Evolutionary conservation across 2,329 filamentous ascomycete genomes (phyloP).

Genomic region (Colletotrichum tofieldiae): DNA sequence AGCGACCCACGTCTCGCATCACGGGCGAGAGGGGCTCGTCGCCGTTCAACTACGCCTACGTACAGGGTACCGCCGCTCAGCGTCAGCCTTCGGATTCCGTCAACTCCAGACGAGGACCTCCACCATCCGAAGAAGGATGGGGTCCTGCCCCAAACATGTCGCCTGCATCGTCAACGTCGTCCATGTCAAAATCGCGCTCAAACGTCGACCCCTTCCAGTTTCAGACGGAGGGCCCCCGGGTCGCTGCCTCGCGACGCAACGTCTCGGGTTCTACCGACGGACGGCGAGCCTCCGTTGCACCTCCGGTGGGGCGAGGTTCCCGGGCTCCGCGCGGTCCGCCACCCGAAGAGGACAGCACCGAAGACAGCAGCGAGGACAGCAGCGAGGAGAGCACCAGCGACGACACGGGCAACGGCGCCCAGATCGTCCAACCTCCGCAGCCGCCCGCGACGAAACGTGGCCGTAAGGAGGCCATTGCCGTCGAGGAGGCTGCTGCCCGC

Average conservation of each 20-base stretch:
- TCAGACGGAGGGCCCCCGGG: conserved; percentile 63
- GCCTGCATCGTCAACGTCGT: conserved; percentile 49
- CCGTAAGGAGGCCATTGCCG: conserved; percentile 56
- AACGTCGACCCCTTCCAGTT: conserved; percentile 67
- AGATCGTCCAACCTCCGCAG: conserved; percentile 49
- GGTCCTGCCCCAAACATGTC: conserved; percentile 44
- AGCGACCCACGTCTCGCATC: conserved; percentile 53
- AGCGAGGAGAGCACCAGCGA: conserved; percentile 55
- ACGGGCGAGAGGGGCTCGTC: conserved; percentile 56
- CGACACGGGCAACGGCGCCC: conserved; percentile 54
- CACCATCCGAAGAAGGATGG: conserved; percentile 53
- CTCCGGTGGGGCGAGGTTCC: conserved; percentile 52
- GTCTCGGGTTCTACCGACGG: conserved; percentile 54
- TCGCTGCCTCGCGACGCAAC: conserved; percentile 56
- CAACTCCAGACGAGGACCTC: conserved; percentile 50
- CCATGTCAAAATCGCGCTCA: conserved; percentile 48
- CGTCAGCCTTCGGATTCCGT: conserved; percentile 64
- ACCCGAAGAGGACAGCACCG: conserved; percentile 49
- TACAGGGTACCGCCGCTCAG: conserved; percentile 52
- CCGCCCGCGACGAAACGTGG: conserved; percentile 36
- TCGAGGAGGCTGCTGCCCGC: conserved; percentile 53
- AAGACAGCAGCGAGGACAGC: conserved; percentile 50
- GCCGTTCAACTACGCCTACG: conserved; percentile 64
- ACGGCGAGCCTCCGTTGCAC: conserved; percentile 47
- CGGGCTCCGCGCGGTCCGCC: conserved; percentile 51